Evolutionary conservation across 345 rosid species (phyloP).

Genomic region (Syzygium grande): DNA sequence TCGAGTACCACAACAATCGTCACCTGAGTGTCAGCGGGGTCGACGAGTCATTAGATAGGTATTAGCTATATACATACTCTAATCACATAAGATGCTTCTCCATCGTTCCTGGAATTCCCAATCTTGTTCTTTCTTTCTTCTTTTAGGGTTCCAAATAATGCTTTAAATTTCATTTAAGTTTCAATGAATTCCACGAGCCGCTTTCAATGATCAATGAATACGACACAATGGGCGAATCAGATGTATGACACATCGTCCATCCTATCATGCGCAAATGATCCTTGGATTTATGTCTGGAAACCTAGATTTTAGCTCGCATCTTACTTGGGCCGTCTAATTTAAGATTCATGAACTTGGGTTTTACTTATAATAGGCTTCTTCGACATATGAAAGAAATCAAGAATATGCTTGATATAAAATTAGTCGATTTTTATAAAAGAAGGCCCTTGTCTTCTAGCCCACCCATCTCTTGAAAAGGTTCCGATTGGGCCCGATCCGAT

Average conservation of each 20-base stretch:
- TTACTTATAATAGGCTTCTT: neutral
- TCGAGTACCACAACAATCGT: neutral
- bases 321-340: neutral
- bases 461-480: neutral
- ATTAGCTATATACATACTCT: neutral
- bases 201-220: neutral
- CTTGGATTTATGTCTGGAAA: accelerated
- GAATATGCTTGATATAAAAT: neutral
- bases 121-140: neutral
- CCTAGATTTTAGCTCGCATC: accelerated
- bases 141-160: neutral
- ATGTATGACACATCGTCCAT: neutral
- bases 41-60: neutral
- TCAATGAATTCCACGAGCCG: accelerated
- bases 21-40: too few species aligned
- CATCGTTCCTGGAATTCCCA: neutral
- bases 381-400: neutral
- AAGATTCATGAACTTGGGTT: neutral
- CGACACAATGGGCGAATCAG: neutral
- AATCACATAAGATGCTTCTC: neutral
- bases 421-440: neutral
- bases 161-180: neutral
- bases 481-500: neutral
- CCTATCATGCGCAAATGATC: neutral
- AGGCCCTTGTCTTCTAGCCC: neutral